Evolutionary conservation across 2,329 filamentous ascomycete species (phyloP).

Genomic region (Penicillium sclerotiorum): DNA sequence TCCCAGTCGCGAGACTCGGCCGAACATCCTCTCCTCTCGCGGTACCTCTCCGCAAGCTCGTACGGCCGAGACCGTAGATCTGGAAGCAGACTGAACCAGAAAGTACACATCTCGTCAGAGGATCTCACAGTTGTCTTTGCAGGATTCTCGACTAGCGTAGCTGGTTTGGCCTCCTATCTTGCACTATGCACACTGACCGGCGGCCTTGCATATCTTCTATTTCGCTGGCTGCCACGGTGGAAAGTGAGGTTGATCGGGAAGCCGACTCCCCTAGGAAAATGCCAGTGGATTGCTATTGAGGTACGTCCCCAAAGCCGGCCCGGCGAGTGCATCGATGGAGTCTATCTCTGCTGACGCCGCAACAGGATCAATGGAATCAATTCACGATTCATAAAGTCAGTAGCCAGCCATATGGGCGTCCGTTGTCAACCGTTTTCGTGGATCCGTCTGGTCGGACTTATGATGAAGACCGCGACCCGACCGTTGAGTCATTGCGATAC

Average conservation of each 20-base stretch:
- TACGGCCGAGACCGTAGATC: conserved; percentile 63
- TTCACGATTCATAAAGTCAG: conserved; percentile 75
- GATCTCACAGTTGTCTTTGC: conserved; percentile 93
- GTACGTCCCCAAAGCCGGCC: conserved; percentile 49
- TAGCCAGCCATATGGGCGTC: conserved; percentile 60
- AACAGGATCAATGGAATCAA: conserved; percentile 90
- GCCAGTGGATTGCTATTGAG: conserved; percentile 91
- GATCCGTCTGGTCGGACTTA: conserved; percentile 57
- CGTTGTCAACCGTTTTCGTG: conserved; percentile 63
- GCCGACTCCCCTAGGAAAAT: conserved; percentile 68
- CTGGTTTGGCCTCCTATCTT: conserved; percentile 71
- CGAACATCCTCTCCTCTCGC: conserved; percentile 67
- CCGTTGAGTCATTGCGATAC: conserved; percentile 72
- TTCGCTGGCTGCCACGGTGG: conserved; percentile 90
- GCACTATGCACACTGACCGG: conserved; percentile 70
- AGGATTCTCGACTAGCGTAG: conserved; percentile 77
- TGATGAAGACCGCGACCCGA: conserved; percentile 72
- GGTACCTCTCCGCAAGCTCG: conserved; percentile 71
- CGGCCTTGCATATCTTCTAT: conserved; percentile 79
- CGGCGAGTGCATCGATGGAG: neutral
- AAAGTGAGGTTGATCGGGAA: conserved; percentile 74
- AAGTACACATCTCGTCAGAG: conserved; percentile 89
- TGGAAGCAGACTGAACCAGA: conserved; percentile 74
- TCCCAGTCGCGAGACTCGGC: conserved; percentile 48
- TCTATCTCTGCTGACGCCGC: conserved; percentile 27